A percentile compares a stretch with the other conserved stretches of the same genome.
Conservation (phyloP, 352 stramenopile genomes). For the Pythium sukuiense region DNA sequence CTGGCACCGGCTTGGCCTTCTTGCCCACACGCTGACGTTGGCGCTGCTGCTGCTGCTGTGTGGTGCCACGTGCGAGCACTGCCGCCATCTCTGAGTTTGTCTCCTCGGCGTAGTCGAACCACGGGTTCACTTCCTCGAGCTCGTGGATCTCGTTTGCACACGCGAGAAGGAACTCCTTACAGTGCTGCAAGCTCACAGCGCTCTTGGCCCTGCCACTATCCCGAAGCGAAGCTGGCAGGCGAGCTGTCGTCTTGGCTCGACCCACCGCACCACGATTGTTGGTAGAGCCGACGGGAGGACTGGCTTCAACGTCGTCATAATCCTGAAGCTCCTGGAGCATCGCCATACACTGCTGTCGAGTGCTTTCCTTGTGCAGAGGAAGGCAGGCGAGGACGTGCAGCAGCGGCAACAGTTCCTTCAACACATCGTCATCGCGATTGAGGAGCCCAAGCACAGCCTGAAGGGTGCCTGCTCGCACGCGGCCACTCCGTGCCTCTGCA, state of each 20-base stretch:
- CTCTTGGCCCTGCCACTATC: conserved; percentile 47
- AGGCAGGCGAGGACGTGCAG: conserved; percentile 44
- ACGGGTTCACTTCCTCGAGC: conserved; percentile 60
- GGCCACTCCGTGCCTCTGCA: neutral
- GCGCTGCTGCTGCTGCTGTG: neutral
- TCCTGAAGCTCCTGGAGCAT: conserved; percentile 38
- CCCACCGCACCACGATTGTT: neutral
- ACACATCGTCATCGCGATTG: conserved; percentile 49
- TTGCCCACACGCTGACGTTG: neutral
- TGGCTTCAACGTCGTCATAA: neutral
- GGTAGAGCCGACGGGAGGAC: neutral
- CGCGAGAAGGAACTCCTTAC: conserved; percentile 68
- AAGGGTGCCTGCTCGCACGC: conserved; percentile 41
- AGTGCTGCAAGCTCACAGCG: conserved; percentile 45
- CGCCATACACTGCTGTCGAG: conserved; percentile 42
- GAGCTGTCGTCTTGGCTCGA: neutral
- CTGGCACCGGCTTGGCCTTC: neutral
- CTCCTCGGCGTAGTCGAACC: conserved; percentile 75
- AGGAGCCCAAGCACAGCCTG: conserved; percentile 54
- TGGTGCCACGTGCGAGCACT: neutral
- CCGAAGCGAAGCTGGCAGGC: neutral
- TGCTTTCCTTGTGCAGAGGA: conserved; percentile 39
- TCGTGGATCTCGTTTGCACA: conserved; percentile 84
- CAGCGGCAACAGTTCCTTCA: conserved; percentile 50
- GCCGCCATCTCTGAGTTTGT: conserved; percentile 28